Conservation (phyloP, 306 rosid species). For the Corylus avellana region DNA sequence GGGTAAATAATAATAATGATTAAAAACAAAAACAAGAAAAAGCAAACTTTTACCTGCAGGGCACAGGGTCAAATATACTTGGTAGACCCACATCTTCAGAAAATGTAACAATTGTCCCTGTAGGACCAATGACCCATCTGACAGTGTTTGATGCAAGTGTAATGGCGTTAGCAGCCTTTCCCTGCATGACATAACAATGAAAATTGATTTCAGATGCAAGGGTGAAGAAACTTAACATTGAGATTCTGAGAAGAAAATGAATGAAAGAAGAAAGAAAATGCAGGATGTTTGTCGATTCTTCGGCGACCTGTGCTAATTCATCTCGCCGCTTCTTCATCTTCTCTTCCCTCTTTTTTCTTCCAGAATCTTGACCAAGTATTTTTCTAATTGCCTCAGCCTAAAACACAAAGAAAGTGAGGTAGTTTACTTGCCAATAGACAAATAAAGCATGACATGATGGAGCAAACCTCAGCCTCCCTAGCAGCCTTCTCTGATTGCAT, state of each 20-base stretch:
- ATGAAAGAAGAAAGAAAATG: background rate
- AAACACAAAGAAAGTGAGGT: constrained; percentile 12
- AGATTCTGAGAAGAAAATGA: background rate
- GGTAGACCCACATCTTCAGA: constrained; percentile 86
- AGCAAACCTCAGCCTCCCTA: constrained; percentile 80
- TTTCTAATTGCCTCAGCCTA: constrained; percentile 94
- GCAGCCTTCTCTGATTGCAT: constrained; percentile 93
- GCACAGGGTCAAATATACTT: constrained; percentile 49
- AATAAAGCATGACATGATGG: too few species aligned
- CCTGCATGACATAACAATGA: constrained; percentile 45
- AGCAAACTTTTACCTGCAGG: constrained; percentile 35
- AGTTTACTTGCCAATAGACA: too few species aligned
- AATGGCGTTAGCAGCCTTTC: constrained; percentile 75
- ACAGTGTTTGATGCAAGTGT: constrained; percentile 64
- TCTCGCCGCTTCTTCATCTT: constrained; percentile 89
- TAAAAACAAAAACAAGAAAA: too few species aligned
- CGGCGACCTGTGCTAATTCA: constrained; percentile 74
- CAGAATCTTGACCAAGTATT: constrained; percentile 96
- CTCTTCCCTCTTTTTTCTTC: constrained; percentile 86
- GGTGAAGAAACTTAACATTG: background rate
- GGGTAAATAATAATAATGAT: too few species aligned
- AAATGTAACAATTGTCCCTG: constrained; percentile 70
- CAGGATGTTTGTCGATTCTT: constrained; percentile 15
- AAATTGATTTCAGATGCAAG: background rate
- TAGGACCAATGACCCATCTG: constrained; percentile 69